Percentiles rank a stretch among this genome's conserved stretches.
phyloP scores from a whole-genome alignment of 331 rosid species.

The Dryas integrifolia region DNA sequence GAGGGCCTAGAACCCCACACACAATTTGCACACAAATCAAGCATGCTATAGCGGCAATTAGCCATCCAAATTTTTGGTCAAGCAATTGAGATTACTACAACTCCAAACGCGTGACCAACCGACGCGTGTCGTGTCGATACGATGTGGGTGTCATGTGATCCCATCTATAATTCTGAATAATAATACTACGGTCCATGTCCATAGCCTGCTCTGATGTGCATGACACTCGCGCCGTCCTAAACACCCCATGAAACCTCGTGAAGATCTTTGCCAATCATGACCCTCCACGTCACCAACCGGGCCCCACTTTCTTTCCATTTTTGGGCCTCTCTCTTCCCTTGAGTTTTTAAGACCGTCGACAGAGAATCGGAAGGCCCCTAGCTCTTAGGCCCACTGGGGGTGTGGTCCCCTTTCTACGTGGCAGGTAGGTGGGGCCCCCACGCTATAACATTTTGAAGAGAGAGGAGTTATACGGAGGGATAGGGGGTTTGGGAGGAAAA shows the following conservation, averaged over 20 bases:
- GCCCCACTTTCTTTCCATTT: conserved; percentile 28
- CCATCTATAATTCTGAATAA: too few species aligned
- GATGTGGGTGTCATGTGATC: background rate
- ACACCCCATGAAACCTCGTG: background rate
- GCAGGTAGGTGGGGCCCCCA: conserved; percentile 35
- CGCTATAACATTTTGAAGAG: too few species aligned
- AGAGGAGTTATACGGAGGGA: too few species aligned
- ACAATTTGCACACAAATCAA: background rate
- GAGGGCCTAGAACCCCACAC: too few species aligned
- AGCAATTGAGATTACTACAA: background rate
- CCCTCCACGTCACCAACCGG: conserved; percentile 24
- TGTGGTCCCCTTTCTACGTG: conserved; percentile 15
- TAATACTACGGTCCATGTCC: background rate
- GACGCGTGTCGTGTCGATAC: conserved; percentile 26
- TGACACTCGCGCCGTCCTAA: conserved; percentile 26
- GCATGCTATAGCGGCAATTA: background rate
- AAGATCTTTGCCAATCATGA: conserved; percentile 2
- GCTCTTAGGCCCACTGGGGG: background rate
- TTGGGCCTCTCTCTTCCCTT: conserved; percentile 14
- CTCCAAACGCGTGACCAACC: conserved; percentile 48
- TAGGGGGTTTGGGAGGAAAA: too few species aligned
- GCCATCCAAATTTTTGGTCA: background rate
- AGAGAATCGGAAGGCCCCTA: conserved; percentile 1
- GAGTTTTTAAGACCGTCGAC: conserved; percentile 4
- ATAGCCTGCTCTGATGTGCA: background rate